phyloP scores from a whole-genome alignment of 495 filamentous ascomycete genomes.

The Aspergillus sparsus region DNA sequence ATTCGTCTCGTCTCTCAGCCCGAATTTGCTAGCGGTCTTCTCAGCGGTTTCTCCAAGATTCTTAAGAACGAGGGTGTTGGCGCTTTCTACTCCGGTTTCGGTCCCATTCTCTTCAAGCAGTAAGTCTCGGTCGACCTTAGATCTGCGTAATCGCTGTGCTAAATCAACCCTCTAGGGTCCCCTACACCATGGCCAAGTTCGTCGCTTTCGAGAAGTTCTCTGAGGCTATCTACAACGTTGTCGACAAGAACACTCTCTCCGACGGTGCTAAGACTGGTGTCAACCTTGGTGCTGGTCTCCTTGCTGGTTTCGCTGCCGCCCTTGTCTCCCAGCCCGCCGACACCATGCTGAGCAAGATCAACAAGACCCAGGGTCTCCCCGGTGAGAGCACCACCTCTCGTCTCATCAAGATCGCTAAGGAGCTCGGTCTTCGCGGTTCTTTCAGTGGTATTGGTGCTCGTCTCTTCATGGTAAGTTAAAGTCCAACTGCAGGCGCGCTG shows the following conservation, averaged over 20 bases:
- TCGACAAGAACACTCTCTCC: slow-evolving; percentile 78
- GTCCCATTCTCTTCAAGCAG: slow-evolving; percentile 95
- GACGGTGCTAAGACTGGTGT: slow-evolving; percentile 76
- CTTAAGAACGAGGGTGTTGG: slow-evolving; percentile 78
- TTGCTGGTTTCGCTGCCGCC: slow-evolving; percentile 97
- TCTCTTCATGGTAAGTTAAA: slow-evolving; percentile 61
- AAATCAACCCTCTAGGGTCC: slow-evolving; percentile 62
- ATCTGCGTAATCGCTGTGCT: not conserved
- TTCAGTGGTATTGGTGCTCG: slow-evolving; percentile 92
- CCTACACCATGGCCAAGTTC: slow-evolving; percentile 99
- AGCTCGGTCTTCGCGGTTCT: slow-evolving; percentile 86
- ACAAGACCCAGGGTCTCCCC: slow-evolving; percentile 96
- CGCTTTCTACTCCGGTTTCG: slow-evolving; percentile 94
- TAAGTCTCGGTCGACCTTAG: slow-evolving; percentile 51
- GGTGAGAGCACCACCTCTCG: slow-evolving; percentile 91
- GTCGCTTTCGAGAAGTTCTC: slow-evolving; percentile 98
- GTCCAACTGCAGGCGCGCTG: not conserved
- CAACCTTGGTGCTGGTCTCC: slow-evolving; percentile 93
- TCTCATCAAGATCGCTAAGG: slow-evolving; percentile 93
- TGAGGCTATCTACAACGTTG: slow-evolving; percentile 69
- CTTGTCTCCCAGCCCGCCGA: slow-evolving; percentile 96
- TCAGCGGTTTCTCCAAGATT: slow-evolving; percentile 85
- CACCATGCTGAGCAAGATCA: slow-evolving; percentile 99
- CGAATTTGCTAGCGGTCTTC: slow-evolving; percentile 77
- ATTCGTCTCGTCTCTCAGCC: slow-evolving; percentile 93